Conservation (phyloP, 1,139 yeast genomes). For the Sugiyamaella neomexicana region DNA sequence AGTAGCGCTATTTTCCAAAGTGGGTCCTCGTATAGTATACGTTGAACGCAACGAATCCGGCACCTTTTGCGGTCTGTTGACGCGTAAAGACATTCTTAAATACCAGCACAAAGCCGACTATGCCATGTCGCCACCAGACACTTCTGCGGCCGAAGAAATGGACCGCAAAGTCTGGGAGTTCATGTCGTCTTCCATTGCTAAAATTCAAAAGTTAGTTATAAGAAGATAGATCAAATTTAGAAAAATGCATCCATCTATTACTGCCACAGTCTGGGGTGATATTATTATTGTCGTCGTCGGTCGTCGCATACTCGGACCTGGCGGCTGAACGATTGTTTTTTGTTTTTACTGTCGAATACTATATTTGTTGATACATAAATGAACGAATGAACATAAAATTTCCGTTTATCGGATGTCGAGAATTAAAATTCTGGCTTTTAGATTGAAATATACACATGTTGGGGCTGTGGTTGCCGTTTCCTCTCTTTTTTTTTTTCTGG, state of each 20-base stretch:
- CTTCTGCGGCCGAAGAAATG: constrained; percentile 30
- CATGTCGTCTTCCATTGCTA: constrained; percentile 1
- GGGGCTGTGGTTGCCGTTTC: not conserved
- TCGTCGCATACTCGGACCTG: not conserved
- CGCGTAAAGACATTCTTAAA: constrained; percentile 66
- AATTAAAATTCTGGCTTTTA: not conserved
- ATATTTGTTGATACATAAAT: constrained; percentile 11
- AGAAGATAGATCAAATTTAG: constrained; percentile 3
- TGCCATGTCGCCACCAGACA: constrained; percentile 23
- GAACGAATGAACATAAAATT: constrained; percentile 1
- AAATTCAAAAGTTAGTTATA: constrained; percentile 7
- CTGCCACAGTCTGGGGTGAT: no score
- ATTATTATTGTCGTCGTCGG: not conserved
- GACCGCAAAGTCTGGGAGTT: constrained; percentile 32
- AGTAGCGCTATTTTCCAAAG: constrained; percentile 66
- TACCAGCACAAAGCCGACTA: constrained; percentile 41
- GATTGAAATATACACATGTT: not conserved
- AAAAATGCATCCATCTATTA: not conserved
- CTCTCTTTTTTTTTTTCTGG: not conserved
- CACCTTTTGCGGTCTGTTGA: constrained; percentile 56
- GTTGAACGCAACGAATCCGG: constrained; percentile 54
- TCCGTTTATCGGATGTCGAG: not conserved
- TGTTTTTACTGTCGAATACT: not conserved
- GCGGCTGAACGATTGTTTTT: not conserved
- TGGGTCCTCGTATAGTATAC: constrained; percentile 77